Base-by-base conservation (phyloP, 2,329 filamentous ascomycete genomes). In the Cercospora berteroae region DNA sequence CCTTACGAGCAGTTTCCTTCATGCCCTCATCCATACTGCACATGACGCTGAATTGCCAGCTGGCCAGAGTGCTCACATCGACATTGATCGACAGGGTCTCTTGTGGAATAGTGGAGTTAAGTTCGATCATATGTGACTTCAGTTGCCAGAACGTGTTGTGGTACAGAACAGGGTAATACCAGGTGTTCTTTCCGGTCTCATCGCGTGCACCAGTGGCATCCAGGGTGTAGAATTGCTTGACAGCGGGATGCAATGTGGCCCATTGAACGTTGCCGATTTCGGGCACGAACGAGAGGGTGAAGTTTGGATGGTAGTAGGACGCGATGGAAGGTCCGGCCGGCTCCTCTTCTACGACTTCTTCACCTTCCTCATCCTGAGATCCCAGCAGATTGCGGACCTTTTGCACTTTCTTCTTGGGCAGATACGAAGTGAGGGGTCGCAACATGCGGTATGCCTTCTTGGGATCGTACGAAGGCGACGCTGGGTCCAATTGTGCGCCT, bases 111-210 rank as follows among this genome's bases (percentile, higher is more conserved):
- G 95, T 98, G 16, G 92, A 90, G 78, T 99, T 99, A 60, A 99
- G 83, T 72, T 94, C 86, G 23, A 86, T 92, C 94, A 98, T 98
- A 74, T 98, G 93, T 70, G 86, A 89, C 77, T 87, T 92, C 71
- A 99, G 85, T 80, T 98, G 94, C 95, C 95, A 99, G 81, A 99
- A 99, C 4, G 91, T 96, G 81, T 99, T 99, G 77, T 95, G 84
- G 78, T 93, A 99, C 44, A 98, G 81, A 55, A 97, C 87, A 4
- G 95, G 95, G 77, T 91, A 88, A 77, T 98, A 99, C 94, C 94
- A 99, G 69, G 90, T 90, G 80, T 98, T 93, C 80, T 94, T 87
- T 42, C 95, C 95, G 13, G 88, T 88, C 1, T 85, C 88, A 78
- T 99, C 95, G 68, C 95, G 88, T 55, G 93, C 91, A 57, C 90